Percentiles rank a stretch among this genome's conserved stretches.
phyloP scores from a whole-genome alignment of 495 filamentous ascomycete genomes.

The Baudoinia panamericana region DNA sequence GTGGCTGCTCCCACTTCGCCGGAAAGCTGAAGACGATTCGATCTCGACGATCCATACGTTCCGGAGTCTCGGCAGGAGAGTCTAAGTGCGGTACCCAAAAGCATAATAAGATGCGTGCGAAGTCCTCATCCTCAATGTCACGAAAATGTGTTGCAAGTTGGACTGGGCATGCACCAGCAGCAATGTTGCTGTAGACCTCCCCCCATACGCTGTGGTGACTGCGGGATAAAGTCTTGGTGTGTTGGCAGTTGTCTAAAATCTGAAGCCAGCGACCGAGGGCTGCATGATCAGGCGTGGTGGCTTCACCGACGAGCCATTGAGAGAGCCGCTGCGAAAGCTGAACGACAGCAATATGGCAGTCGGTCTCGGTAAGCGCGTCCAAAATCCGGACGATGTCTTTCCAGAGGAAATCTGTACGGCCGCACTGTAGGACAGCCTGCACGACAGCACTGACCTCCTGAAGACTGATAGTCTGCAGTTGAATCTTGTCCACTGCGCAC shows the following conservation, averaged over 20 bases:
- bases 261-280: no score
- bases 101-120: constrained; percentile 9
- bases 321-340: neutral
- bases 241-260: neutral
- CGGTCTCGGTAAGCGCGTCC: neutral
- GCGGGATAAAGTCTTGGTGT: neutral
- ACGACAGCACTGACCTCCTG: no score
- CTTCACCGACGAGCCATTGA: no score
- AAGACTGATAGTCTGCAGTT: constrained; percentile 7
- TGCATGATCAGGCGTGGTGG: no score
- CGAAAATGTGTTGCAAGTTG: constrained; percentile 9
- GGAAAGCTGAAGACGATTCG: neutral
- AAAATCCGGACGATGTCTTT: neutral
- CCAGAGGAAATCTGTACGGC: no score
- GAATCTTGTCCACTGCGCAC: neutral
- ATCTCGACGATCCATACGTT: neutral
- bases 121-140: neutral
- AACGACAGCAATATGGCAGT: neutral
- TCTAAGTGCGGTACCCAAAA: constrained; percentile 13
- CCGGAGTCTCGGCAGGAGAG: no score
- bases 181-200: constrained; percentile 2
- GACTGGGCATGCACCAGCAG: no score
- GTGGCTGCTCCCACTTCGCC: no score
- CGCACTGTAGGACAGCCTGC: no score
- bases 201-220: no score